These are phyloP conservation scores for Lachnellula suecica DNA, from an alignment of 2,329 filamentous ascomycete species.

Conservation along the genomic window DNA sequence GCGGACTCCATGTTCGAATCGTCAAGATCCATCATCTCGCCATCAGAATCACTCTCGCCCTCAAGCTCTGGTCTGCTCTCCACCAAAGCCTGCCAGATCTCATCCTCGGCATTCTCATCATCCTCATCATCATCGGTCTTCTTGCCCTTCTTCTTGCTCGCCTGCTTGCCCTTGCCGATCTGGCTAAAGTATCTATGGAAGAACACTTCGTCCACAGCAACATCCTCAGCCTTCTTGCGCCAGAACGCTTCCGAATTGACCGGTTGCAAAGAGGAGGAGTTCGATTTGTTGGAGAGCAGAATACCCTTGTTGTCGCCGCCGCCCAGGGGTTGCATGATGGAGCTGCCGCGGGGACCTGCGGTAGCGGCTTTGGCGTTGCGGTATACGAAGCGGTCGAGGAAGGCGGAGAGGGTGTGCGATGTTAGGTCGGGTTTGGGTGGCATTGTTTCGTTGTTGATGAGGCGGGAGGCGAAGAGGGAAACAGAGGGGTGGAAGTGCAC, in stretches of 20 bases:
- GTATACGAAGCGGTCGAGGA: conserved; percentile 98
- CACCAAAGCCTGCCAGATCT: conserved; percentile 91
- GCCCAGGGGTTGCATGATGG: conserved; percentile 94
- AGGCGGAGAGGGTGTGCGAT: conserved; percentile 88
- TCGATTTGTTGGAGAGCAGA: conserved; percentile 48
- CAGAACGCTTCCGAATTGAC: conserved; percentile 91
- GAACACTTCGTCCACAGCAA: conserved; percentile 91
- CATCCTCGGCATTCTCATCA: conserved; percentile 68
- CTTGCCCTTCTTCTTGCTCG: conserved; percentile 53
- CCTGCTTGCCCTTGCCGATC: conserved; percentile 60
- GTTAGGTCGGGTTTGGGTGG: conserved; percentile 88
- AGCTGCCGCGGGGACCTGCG: conserved; percentile 69
- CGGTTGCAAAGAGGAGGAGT: conserved; percentile 53
- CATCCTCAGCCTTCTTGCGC: conserved; percentile 83
- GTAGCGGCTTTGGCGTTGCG: conserved; percentile 76
- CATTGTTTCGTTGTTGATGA: conserved; percentile 68
- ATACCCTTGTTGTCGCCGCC: conserved; percentile 60
- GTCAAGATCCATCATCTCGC: conserved; percentile 53
- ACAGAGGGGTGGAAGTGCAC: conserved; percentile 93
- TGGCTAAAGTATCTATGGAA: conserved; percentile 96
- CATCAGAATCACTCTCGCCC: conserved; percentile 49
- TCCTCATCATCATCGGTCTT: conserved; percentile 44
- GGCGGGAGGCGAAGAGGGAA: conserved; percentile 72
- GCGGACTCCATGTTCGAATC: conserved; percentile 43
- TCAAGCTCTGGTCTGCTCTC: conserved; percentile 77